Percentiles rank a stretch among this genome's conserved stretches.
These are phyloP conservation scores for Asterochloris erici DNA, from an alignment of 139 green algal genomes.

Conservation along the genomic window DNA sequence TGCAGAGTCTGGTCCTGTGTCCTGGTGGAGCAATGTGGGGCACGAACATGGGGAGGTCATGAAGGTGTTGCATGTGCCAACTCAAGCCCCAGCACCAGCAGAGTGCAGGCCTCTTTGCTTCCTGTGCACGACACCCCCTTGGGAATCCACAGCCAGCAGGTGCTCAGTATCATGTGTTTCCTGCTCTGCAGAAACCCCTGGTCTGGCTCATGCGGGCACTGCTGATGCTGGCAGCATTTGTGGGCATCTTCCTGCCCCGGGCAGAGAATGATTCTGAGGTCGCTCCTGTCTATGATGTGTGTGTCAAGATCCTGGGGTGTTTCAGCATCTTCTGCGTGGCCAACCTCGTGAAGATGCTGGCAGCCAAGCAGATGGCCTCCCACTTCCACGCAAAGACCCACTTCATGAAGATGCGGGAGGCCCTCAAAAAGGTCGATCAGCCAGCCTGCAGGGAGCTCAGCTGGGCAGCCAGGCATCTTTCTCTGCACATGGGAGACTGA, in stretches of 20 bases:
- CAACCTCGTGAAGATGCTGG: constrained; percentile 31
- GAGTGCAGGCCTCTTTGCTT: too few relatives aligned
- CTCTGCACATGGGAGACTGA: neutral
- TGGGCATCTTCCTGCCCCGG: constrained; percentile 4
- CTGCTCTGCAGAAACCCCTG: constrained; percentile 13
- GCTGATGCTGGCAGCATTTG: constrained; percentile 21
- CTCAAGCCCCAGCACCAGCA: too few relatives aligned
- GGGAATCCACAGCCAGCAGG: neutral
- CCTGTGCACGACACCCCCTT: too few relatives aligned
- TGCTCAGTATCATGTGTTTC: neutral
- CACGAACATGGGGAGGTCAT: too few relatives aligned
- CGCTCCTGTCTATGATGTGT: neutral
- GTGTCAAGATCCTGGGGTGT: constrained; percentile 33
- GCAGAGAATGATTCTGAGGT: neutral
- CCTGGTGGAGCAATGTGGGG: too few relatives aligned
- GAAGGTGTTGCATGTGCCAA: too few relatives aligned
- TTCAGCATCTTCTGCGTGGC: constrained; percentile 36
- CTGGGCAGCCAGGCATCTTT: neutral
- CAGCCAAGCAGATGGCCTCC: constrained; percentile 28
- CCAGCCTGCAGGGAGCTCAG: neutral
- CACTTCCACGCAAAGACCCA: constrained; percentile 69
- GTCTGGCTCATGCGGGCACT: constrained; percentile 13
- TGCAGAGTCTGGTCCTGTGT: too few relatives aligned
- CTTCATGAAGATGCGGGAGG: constrained; percentile 65
- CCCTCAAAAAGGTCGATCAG: constrained; percentile 38